Percentiles rank a stretch among this genome's conserved stretches.
phyloP scores from a whole-genome alignment of 2,329 filamentous ascomycete genomes.

The Karstenula rhodostoma region DNA sequence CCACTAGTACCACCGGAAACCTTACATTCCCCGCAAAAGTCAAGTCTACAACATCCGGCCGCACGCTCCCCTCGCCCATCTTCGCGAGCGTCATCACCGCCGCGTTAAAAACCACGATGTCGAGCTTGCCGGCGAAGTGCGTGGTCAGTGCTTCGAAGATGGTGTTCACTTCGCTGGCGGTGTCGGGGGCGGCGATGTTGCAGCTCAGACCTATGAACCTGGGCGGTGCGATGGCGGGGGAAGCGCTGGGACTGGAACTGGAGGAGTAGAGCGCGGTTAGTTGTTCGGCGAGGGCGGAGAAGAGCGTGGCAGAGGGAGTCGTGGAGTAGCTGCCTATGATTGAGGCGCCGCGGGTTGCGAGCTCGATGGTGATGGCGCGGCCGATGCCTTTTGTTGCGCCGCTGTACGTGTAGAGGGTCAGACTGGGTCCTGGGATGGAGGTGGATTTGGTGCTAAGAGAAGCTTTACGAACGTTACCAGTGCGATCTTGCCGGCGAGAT shows the following conservation, averaged over 20 bases:
- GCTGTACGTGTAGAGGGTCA: conserved; percentile 16
- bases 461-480: conserved; percentile 31
- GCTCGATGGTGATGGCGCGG: conserved; percentile 33
- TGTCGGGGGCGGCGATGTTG: conserved; percentile 17
- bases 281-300: conserved; percentile 23
- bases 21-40: conserved; percentile 25
- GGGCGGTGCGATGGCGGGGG: background rate
- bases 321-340: conserved; percentile 35
- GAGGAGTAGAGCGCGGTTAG: conserved; percentile 23
- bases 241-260: too few relatives aligned
- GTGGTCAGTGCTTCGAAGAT: conserved; percentile 20
- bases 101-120: conserved; percentile 29
- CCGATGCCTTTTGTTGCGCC: conserved; percentile 40
- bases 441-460: background rate
- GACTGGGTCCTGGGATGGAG: background rate
- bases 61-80: conserved; percentile 25
- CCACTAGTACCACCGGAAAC: conserved; percentile 27
- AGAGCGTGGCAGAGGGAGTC: conserved; percentile 23
- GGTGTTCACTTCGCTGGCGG: conserved; percentile 3
- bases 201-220: conserved; percentile 22
- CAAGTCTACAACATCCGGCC: conserved; percentile 18
- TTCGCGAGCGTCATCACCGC: conserved; percentile 29
- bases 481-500: conserved; percentile 34
- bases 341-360: conserved; percentile 34
- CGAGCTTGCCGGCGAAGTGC: conserved; percentile 21